Conservation (phyloP, 2,329 filamentous ascomycete species). For the Bertia moriformis region DNA sequence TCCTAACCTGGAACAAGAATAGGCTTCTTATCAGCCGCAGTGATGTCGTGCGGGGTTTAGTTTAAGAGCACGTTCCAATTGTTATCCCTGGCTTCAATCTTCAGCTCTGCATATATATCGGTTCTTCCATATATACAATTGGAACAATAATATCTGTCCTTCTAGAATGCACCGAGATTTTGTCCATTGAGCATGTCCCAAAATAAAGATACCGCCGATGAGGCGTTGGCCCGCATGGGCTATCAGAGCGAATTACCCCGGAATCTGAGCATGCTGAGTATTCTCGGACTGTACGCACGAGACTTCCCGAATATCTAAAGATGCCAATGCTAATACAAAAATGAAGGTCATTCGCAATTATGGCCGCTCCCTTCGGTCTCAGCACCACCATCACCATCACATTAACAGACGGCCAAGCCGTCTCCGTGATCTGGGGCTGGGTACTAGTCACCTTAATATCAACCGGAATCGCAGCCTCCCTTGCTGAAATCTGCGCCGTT, state of each 20-base stretch:
- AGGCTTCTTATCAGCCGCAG: no score
- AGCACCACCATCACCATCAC: conserved; percentile 58
- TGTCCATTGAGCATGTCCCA: no score
- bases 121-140: no score
- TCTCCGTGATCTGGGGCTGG: conserved; percentile 63
- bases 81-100: no score
- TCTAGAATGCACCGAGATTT: no score
- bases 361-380: conserved; percentile 61
- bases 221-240: conserved; percentile 1
- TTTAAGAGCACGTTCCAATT: no score
- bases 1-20: no score
- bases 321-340: background rate
- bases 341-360: conserved; percentile 50
- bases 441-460: conserved; percentile 54
- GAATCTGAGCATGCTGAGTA: conserved; percentile 1
- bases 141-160: no score
- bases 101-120: no score
- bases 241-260: conserved; percentile 1
- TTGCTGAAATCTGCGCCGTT: conserved; percentile 62
- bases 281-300: background rate
- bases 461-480: conserved; percentile 53
- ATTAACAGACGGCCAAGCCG: conserved; percentile 49
- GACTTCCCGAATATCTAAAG: background rate
- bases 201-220: background rate
- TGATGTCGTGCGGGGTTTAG: no score